Percentiles rank a stretch among this genome's conserved stretches.
phyloP scores from a whole-genome alignment of 371 early-diverging fungal species.

The Mortierella sp. region DNA sequence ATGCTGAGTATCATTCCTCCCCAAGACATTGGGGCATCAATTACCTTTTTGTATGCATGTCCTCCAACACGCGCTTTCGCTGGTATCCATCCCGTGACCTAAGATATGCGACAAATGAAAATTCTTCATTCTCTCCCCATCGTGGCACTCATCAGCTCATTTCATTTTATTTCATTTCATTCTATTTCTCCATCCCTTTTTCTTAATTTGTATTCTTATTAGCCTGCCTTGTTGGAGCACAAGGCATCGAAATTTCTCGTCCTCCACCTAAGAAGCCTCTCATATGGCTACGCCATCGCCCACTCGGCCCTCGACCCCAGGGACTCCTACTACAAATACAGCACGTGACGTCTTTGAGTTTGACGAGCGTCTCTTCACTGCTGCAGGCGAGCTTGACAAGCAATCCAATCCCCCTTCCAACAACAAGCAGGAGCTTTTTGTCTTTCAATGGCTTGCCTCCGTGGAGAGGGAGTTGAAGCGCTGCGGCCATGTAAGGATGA shows the following conservation, averaged over 20 bases:
- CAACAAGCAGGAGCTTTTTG: conserved; percentile 69
- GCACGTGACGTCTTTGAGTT: conserved; percentile 64
- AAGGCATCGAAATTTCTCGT: not conserved
- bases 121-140: not conserved
- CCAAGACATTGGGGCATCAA: too few species aligned
- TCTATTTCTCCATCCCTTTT: not conserved
- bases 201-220: not conserved
- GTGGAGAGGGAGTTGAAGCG: conserved; percentile 77
- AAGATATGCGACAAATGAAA: conserved; percentile 18
- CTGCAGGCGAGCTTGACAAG: conserved; percentile 75
- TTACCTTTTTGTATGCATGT: too few species aligned
- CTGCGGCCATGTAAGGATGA: conserved; percentile 61
- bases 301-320: conserved; percentile 56
- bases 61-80: too few species aligned
- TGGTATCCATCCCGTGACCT: conserved; percentile 19
- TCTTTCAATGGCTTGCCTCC: conserved; percentile 85
- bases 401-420: conserved; percentile 58
- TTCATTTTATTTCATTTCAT: not conserved
- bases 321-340: conserved; percentile 45
- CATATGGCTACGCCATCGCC: conserved; percentile 48
- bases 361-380: conserved; percentile 70
- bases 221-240: not conserved
- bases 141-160: conserved; percentile 4
- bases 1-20: too few species aligned
- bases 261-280: not conserved